These are phyloP conservation scores for Penicillium sp. DNA, from an alignment of 2,329 filamentous ascomycete species.

Conservation along the genomic window DNA sequence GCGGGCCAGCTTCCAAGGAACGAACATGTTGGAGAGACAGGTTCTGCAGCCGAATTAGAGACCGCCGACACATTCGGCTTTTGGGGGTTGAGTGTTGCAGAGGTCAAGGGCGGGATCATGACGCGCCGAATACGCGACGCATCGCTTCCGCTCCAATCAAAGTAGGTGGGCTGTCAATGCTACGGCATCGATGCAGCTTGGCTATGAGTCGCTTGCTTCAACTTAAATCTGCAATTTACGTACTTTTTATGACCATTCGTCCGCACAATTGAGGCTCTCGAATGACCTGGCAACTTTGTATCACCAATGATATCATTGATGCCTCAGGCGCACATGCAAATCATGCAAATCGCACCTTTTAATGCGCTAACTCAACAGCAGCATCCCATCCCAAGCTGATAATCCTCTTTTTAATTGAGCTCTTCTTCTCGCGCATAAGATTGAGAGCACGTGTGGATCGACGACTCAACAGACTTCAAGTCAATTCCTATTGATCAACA, in stretches of 20 bases:
- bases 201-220: not conserved
- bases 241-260: too few species aligned
- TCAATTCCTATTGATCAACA: not conserved
- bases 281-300: not conserved
- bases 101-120: constrained; percentile 7
- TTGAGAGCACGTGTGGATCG: not conserved
- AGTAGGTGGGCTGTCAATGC: not conserved
- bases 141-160: not conserved
- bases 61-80: constrained; percentile 36
- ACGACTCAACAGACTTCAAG: not conserved
- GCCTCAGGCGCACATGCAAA: not conserved
- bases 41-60: constrained; percentile 25
- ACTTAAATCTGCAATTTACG: not conserved
- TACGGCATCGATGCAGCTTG: too few species aligned
- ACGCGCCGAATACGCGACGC: constrained; percentile 15
- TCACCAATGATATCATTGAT: not conserved
- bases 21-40: constrained; percentile 33
- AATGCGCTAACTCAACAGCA: not conserved
- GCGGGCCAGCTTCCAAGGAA: constrained; percentile 25
- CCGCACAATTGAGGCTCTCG: not conserved
- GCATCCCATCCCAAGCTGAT: not conserved
- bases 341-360: not conserved
- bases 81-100: constrained; percentile 1
- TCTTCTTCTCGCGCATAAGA: not conserved
- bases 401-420: not conserved